These are phyloP conservation scores for Raphidocelis subcapitata DNA, from an alignment of 139 green algal genomes.

Conservation along the genomic window DNA sequence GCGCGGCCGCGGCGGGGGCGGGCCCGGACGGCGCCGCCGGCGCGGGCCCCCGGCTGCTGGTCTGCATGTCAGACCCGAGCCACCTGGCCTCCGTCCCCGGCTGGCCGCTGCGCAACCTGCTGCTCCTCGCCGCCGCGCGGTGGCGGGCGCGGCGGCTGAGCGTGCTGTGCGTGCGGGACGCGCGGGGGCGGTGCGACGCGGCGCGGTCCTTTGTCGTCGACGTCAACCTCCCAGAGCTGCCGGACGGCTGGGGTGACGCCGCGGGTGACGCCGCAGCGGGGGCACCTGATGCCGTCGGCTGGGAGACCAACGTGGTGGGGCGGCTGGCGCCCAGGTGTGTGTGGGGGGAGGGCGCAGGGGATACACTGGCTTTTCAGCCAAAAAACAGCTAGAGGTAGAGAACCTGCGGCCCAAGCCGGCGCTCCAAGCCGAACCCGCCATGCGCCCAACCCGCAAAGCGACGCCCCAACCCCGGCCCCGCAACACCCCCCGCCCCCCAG, in stretches of 20 bases:
- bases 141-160: slow-evolving; percentile 37
- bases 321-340: slow-evolving; percentile 54
- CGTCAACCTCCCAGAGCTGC: slow-evolving; percentile 51
- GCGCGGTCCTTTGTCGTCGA: slow-evolving; percentile 8
- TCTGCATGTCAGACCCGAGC: slow-evolving; percentile 75
- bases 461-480: not conserved
- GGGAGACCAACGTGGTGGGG: slow-evolving; percentile 71
- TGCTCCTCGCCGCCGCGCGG: slow-evolving; percentile 62
- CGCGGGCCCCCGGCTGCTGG: slow-evolving; percentile 17
- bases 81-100: slow-evolving; percentile 53
- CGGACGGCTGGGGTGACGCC: slow-evolving; percentile 7
- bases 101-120: slow-evolving; percentile 87
- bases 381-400: too few species aligned
- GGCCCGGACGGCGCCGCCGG: too few species aligned
- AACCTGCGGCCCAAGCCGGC: too few species aligned
- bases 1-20: too few species aligned
- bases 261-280: slow-evolving; percentile 2
- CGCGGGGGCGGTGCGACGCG: slow-evolving; percentile 24
- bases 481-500: not conserved
- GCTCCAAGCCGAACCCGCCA: too few species aligned
- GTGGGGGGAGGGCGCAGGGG: not conserved
- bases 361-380: too few species aligned
- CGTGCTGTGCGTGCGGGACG: slow-evolving; percentile 75
- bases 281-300: slow-evolving; percentile 56
- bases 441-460: too few species aligned